These are phyloP conservation scores for Xylaria sp. DNA, from an alignment of 495 filamentous ascomycete genomes.

Conservation along the genomic window DNA sequence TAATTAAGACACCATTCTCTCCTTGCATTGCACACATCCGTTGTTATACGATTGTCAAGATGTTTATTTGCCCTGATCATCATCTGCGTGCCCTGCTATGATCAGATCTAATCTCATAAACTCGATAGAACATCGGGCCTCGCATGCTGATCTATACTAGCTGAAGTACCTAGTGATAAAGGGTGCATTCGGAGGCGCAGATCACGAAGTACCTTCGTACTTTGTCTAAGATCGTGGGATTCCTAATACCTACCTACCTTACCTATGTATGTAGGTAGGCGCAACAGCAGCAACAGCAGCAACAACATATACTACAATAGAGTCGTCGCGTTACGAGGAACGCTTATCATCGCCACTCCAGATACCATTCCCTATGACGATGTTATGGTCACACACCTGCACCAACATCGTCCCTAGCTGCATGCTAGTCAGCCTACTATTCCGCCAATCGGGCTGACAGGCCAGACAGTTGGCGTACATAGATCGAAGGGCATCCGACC, in stretches of 20 bases:
- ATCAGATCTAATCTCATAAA: not conserved
- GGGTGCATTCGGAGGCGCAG: not conserved
- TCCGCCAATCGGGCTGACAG: slow-evolving; percentile 10
- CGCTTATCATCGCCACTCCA: not conserved
- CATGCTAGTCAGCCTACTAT: not conserved
- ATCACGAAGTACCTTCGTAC: not conserved
- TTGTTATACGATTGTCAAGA: not conserved
- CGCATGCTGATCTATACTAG: not conserved
- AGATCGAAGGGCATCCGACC: not conserved
- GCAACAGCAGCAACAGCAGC: not conserved
- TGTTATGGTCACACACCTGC: not conserved
- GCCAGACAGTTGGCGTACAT: not conserved
- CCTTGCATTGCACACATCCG: not conserved
- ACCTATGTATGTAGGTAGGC: too few relatives aligned
- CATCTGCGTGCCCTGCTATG: not conserved
- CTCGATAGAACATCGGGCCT: not conserved
- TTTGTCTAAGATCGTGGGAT: not conserved
- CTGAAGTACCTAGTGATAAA: too few relatives aligned
- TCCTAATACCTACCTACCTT: too few relatives aligned
- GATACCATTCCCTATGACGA: not conserved
- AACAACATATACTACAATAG: not conserved
- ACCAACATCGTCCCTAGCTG: not conserved
- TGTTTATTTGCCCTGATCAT: not conserved
- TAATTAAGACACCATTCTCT: too few relatives aligned
- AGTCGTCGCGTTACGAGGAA: not conserved